These are phyloP conservation scores for Tricholoma hemisulphureum DNA, from an alignment of 768 basidiomycete species.

Conservation along the genomic window DNA sequence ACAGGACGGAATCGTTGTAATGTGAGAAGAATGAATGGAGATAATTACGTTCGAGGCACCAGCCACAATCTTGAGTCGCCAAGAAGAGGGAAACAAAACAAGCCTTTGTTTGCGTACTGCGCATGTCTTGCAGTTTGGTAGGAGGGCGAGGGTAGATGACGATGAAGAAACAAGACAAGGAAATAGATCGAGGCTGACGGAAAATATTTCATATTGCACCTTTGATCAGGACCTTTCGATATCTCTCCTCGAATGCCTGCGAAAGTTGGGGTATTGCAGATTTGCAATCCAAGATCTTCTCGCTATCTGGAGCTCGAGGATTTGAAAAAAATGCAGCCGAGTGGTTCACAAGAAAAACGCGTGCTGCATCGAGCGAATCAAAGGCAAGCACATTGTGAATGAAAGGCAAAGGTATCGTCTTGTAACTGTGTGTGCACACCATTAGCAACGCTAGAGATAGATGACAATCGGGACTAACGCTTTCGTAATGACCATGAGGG, in stretches of 20 bases:
- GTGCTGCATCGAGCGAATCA: slow-evolving; percentile 59
- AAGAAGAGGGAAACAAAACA: background rate
- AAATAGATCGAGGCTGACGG: slow-evolving; percentile 13
- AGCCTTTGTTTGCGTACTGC: background rate
- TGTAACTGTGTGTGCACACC: slow-evolving; percentile 58
- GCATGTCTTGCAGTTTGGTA: background rate
- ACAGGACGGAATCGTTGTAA: background rate
- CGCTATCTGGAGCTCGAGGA: slow-evolving; percentile 55
- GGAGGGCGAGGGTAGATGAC: slow-evolving; percentile 14
- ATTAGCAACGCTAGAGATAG: background rate
- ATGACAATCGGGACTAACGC: slow-evolving; percentile 59
- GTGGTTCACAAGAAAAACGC: slow-evolving; percentile 71
- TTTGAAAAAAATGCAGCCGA: slow-evolving; percentile 65
- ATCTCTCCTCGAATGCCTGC: slow-evolving; percentile 74
- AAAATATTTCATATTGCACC: slow-evolving; percentile 71
- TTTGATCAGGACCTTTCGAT: slow-evolving; percentile 85
- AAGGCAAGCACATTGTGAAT: slow-evolving; percentile 83
- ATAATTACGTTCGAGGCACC: slow-evolving; percentile 1
- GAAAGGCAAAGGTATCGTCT: slow-evolving; percentile 71
- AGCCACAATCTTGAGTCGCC: background rate
- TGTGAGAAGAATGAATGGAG: background rate
- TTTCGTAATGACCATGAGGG: slow-evolving; percentile 87
- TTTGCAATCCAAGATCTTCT: slow-evolving; percentile 75
- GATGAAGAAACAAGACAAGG: slow-evolving; percentile 17
- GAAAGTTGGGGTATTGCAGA: slow-evolving; percentile 53